These are phyloP conservation scores for Ricinus communis DNA, from an alignment of 345 rosid genomes.

Conservation along the genomic window DNA sequence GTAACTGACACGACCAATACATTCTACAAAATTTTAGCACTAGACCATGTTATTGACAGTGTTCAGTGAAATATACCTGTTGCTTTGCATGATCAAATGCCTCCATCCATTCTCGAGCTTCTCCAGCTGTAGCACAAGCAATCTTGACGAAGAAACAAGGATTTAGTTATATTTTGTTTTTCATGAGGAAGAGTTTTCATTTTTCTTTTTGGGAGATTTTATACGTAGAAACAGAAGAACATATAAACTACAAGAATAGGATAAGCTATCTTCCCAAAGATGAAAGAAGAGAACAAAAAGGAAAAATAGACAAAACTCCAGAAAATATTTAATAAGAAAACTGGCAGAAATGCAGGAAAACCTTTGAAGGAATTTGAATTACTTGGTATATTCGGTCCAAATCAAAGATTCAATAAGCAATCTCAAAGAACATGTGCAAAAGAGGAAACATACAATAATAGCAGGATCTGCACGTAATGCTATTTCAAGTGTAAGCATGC, in stretches of 20 bases:
- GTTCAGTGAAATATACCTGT: constrained; percentile 53
- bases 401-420: not conserved
- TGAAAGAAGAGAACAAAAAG: not conserved
- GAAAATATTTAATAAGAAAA: not conserved
- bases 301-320: not conserved
- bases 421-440: not conserved
- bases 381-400: not conserved
- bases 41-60: constrained; percentile 6
- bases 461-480: no score
- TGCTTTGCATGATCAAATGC: constrained; percentile 96
- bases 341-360: not conserved
- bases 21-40: not conserved
- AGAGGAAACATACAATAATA: not conserved
- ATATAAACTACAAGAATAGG: no score
- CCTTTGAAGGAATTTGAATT: not conserved
- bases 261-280: no score
- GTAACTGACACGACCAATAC: constrained; percentile 6
- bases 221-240: not conserved
- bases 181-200: constrained; percentile 2
- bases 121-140: constrained; percentile 91
- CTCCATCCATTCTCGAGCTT: constrained; percentile 83
- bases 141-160: constrained; percentile 53
- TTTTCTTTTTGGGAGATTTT: constrained; percentile 3
- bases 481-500: no score
- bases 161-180: constrained; percentile 15